Evolutionary conservation across 257 asterid species (phyloP).

Genomic region (Hygrophila difformis): DNA sequence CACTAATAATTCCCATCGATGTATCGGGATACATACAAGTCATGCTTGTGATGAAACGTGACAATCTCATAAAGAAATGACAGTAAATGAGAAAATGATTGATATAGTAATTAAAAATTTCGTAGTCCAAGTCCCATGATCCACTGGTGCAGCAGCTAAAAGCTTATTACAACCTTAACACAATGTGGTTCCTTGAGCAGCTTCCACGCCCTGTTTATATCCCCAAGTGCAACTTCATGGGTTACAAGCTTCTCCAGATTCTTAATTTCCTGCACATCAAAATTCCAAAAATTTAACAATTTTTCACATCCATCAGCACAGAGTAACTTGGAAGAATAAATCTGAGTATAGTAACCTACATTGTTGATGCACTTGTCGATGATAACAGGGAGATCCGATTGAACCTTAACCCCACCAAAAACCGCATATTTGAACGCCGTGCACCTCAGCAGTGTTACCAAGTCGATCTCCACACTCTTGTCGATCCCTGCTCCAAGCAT

Average conservation of each 20-base stretch:
- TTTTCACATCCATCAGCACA: too few species aligned
- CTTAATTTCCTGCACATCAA: constrained; percentile 29
- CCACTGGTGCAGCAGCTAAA: too few species aligned
- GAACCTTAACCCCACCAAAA: constrained; percentile 39
- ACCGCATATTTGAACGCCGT: constrained; percentile 33
- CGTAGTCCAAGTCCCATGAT: too few species aligned
- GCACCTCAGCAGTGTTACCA: constrained; percentile 27
- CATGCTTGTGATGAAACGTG: too few species aligned
- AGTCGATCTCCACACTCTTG: constrained; percentile 32
- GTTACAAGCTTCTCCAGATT: constrained; percentile 29
- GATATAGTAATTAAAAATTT: too few species aligned
- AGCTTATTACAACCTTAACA: constrained; percentile 36
- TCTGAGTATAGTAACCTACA: constrained; percentile 10
- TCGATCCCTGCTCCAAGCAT: constrained; percentile 37
- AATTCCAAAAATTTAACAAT: background rate
- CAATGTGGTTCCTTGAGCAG: constrained; percentile 37
- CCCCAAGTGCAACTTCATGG: constrained; percentile 29
- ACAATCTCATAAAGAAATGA: too few species aligned
- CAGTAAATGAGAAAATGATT: too few species aligned
- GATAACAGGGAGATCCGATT: constrained; percentile 34
- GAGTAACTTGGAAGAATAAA: background rate
- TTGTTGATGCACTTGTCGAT: constrained; percentile 31
- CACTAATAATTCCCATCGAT: too few species aligned
- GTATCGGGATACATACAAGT: too few species aligned
- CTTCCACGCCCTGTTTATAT: constrained; percentile 27